Percentiles rank a stretch among this genome's conserved stretches.
phyloP scores from a whole-genome alignment of 805 yeast species.

The Pichia manshurica region DNA sequence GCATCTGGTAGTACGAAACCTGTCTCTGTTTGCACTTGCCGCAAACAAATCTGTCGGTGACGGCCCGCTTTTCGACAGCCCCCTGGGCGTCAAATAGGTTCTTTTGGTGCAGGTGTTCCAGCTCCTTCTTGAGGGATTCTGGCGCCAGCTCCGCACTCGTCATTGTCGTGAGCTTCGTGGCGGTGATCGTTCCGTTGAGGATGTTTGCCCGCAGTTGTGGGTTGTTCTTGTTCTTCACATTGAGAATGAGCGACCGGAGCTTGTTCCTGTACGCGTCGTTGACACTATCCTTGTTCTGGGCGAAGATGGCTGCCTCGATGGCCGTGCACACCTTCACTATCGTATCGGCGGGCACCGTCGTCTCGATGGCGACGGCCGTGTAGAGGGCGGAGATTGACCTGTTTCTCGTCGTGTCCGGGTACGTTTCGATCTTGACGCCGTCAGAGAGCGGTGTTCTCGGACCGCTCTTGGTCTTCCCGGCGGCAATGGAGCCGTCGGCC shows the following conservation, averaged over 20 bases:
- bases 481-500: conserved; percentile 14
- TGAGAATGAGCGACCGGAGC: conserved; percentile 80
- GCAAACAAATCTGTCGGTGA: conserved; percentile 93
- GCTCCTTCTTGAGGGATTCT: conserved; percentile 76
- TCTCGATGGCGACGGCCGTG: conserved; percentile 82
- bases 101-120: conserved; percentile 79
- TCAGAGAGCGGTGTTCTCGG: conserved; percentile 81
- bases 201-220: conserved; percentile 74
- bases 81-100: conserved; percentile 96
- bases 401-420: conserved; percentile 77
- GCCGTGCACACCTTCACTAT: conserved; percentile 60
- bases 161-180: conserved; percentile 69
- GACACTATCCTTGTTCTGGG: conserved; percentile 50
- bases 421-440: conserved; percentile 63
- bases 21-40: conserved; percentile 97
- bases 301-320: conserved; percentile 69
- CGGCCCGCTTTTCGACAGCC: conserved; percentile 92
- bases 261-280: conserved; percentile 69
- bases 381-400: conserved; percentile 78
- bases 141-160: conserved; percentile 95
- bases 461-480: conserved; percentile 14
- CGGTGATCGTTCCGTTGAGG: conserved; percentile 57
- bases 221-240: conserved; percentile 82
- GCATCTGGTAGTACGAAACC: conserved; percentile 95
- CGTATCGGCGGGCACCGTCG: conserved; percentile 44